These are phyloP conservation scores for Ogataea sp. DNA, from an alignment of 805 yeast genomes.

Conservation along the genomic window DNA sequence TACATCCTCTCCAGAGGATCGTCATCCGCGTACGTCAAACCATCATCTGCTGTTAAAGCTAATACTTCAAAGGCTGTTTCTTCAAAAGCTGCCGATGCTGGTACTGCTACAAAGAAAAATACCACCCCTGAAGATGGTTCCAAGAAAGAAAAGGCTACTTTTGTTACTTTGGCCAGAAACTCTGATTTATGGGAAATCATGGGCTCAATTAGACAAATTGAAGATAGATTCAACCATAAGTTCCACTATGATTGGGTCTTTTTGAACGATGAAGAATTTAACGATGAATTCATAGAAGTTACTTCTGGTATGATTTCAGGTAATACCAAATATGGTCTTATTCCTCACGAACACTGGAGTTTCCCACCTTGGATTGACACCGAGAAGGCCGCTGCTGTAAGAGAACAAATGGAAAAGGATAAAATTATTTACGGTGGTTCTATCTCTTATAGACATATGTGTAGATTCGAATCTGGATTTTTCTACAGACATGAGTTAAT, in stretches of 20 bases:
- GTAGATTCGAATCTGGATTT: conserved; percentile 86
- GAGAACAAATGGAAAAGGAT: conserved; percentile 43
- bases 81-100: conserved; percentile 7
- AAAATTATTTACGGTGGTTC: conserved; percentile 59
- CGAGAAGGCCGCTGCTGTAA: conserved; percentile 50
- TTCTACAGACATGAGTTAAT: conserved; percentile 73
- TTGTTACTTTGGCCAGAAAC: conserved; percentile 75
- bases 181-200: conserved; percentile 55
- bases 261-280: conserved; percentile 78
- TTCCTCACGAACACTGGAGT: conserved; percentile 84
- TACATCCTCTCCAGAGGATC: conserved; percentile 41
- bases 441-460: conserved; percentile 79
- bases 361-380: conserved; percentile 79
- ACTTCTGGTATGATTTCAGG: conserved; percentile 72
- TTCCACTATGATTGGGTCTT: conserved; percentile 94
- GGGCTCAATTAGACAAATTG: conserved; percentile 66
- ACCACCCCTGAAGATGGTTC: not conserved
- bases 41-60: conserved; percentile 5
- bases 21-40: conserved; percentile 20
- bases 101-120: conserved; percentile 3
- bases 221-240: conserved; percentile 79
- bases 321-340: conserved; percentile 62
- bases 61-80: no score
- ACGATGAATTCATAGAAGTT: conserved; percentile 67
- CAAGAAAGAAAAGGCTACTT: conserved; percentile 60